Evolutionary conservation across 2,329 filamentous ascomycete species (phyloP), one percentile per base, ranked within the genome.

Genomic region (Aspergillus fructus): DNA sequence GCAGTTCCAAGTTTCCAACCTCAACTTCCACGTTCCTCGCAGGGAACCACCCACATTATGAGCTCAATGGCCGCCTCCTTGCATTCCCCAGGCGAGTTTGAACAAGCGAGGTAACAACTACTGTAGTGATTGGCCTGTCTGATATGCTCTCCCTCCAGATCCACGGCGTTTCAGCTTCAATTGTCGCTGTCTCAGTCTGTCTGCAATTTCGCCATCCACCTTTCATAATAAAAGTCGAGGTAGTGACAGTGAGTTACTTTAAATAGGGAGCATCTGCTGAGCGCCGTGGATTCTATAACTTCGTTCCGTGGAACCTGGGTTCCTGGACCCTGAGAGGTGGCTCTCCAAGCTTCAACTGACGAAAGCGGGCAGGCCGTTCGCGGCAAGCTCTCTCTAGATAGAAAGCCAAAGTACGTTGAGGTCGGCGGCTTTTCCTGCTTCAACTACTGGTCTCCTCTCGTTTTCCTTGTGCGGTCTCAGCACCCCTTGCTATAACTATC

Each of bases 331-430:
- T 45, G 15, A n/a, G 11, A 12, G 21, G 43, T 46, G 42, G 51
- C 27, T 42, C 51, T 24, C 42, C 13, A 19, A 40, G 6, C 23
- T 24, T 34, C 17, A 39, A 33, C 19, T 17, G 53, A 45, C 53
- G 53, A 19, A 55, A 55, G 49, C 47, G 53, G 53, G 21, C 17
- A 15, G 49, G 19, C 53, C 53, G 53, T 55, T 55, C 53, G 27
- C 53, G 53, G 53, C 45, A 55, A 34, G 52, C 45, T 49, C 37
- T 41, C n/a, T 48, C 46, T 3, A 19, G 27, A 27, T 47, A 33
- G 19, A 34, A 37, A 23, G 11, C 27, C 27, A 21, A 45, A 43
- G 15, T 17, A 9, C 30, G 1, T n/a, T 24, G 15, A 13, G n/a
- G 23, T 12, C 39, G 37, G 37, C 23, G 12, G 34, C 24, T 43